Evolutionary conservation across 2,329 filamentous ascomycete genomes (phyloP), one percentile per base, ranked within the genome.

Genomic region (Lojkania enalia): DNA sequence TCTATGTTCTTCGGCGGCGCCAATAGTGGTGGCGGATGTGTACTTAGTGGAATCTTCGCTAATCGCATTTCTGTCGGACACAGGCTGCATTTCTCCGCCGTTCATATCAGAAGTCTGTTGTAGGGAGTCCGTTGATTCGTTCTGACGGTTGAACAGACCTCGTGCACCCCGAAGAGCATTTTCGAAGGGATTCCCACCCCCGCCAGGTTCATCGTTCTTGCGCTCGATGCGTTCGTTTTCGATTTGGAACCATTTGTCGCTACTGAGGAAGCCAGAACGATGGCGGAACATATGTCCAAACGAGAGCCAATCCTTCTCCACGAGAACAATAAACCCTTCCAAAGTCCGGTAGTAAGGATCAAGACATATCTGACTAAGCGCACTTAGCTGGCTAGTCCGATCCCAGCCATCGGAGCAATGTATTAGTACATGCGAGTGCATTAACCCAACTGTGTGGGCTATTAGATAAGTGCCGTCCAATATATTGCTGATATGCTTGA

Each of bases 351-450:
- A 99, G 70, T 95, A 96, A 0, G 94, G 94, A 63, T 99, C 94
- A 6, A 99, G 80, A 76, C 96, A 92, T 29, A 99, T 79, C 71
- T 99, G 91, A 44, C 90, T 86, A 44, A 99, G 74, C 3, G 91
- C 90, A 61, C 91, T 95, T 39, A 99, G 79, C 72, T 99, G 94
- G 61, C 90, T 92, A 5, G 94, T 99, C 39, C 94, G 86, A 71
- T 99, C 94, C 94, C 94, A 99, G 3, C 94, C 94, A 70, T 99
- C 94, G 2, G 94, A 97, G 71, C 94, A 99, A 71, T 99, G 94
- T 37, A 99, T 96, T 35, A 99, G 75, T 9, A 95, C 92, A 66
- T 99, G 90, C 1, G 91, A 96, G 63, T 96, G 92, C 54, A 90
- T 87, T 46, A 97, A 85, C 20, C 90, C 94, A 23, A 99, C 85